phyloP scores from a whole-genome alignment of 306 rosid genomes.

The Inga oerstediana region DNA sequence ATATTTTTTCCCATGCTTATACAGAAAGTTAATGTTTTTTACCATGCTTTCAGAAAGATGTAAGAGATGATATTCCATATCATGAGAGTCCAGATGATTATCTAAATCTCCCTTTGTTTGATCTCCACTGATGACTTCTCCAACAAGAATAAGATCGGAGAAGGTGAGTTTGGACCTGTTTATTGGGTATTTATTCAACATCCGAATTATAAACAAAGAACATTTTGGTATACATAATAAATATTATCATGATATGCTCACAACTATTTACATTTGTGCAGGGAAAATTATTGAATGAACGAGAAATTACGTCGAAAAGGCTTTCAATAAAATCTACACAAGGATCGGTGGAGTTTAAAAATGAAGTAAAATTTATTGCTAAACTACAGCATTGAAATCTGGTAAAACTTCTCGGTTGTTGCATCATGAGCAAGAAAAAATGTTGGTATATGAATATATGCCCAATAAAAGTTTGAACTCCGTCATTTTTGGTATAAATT shows the following conservation, averaged over 20 bases:
- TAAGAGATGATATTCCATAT: not conserved
- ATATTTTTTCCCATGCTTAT: not conserved
- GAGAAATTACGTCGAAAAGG: constrained; percentile 37
- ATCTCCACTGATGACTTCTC: constrained; percentile 24
- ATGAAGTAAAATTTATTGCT: constrained; percentile 33
- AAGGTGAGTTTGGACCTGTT: constrained; percentile 32
- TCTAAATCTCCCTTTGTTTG: constrained; percentile 37
- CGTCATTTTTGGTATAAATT: constrained; percentile 29
- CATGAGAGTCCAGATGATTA: not conserved
- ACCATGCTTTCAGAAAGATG: not conserved
- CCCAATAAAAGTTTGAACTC: constrained; percentile 22
- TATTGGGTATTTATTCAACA: constrained; percentile 13
- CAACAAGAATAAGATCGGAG: constrained; percentile 4
- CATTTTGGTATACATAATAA: not conserved
- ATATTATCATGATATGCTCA: not conserved
- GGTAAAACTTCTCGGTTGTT: constrained; percentile 39
- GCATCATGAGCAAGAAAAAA: constrained; percentile 32
- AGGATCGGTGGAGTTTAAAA: constrained; percentile 29
- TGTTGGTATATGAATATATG: constrained; percentile 2
- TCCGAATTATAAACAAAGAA: not conserved
- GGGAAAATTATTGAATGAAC: constrained; percentile 31
- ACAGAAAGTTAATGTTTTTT: not conserved
- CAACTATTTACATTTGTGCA: not conserved
- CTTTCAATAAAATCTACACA: constrained; percentile 30
- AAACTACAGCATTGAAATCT: constrained; percentile 42